Evolutionary conservation across 208 protist species (phyloP).

Genomic region (Acanthamoeba castellanii): DNA sequence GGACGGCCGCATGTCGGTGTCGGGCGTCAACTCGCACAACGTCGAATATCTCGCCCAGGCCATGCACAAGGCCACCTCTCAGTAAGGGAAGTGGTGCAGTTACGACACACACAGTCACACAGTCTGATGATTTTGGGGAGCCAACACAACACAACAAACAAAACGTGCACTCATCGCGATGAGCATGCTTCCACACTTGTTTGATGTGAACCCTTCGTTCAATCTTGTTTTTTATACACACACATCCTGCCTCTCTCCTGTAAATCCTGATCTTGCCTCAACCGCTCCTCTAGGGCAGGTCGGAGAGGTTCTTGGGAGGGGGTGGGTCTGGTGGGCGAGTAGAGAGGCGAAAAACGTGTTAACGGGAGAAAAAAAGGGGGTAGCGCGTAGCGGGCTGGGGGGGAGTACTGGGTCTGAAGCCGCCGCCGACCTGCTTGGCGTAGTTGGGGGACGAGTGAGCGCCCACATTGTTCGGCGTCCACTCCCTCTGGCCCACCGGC

Average conservation of each 20-base stretch:
- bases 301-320: conserved; percentile 19
- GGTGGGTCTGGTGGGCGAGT: neutral
- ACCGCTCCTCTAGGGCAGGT: neutral
- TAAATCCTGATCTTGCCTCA: too few relatives aligned
- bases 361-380: neutral
- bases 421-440: conserved; percentile 35
- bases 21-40: conserved; percentile 91
- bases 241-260: too few relatives aligned
- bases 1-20: conserved; percentile 92
- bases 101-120: too few relatives aligned
- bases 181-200: too few relatives aligned
- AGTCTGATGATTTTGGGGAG: too few relatives aligned
- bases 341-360: neutral
- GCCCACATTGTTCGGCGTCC: conserved; percentile 44
- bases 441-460: conserved; percentile 18
- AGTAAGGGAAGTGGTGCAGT: neutral
- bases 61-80: conserved; percentile 88
- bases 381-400: neutral
- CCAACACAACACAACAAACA: too few relatives aligned
- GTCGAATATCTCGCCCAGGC: conserved; percentile 90
- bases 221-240: too few relatives aligned
- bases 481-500: conserved; percentile 61
- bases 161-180: too few relatives aligned
- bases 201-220: too few relatives aligned
- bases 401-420: neutral